Evolutionary conservation across 2,329 filamentous ascomycete genomes (phyloP).

Genomic region (Colletotrichum australisinense): DNA sequence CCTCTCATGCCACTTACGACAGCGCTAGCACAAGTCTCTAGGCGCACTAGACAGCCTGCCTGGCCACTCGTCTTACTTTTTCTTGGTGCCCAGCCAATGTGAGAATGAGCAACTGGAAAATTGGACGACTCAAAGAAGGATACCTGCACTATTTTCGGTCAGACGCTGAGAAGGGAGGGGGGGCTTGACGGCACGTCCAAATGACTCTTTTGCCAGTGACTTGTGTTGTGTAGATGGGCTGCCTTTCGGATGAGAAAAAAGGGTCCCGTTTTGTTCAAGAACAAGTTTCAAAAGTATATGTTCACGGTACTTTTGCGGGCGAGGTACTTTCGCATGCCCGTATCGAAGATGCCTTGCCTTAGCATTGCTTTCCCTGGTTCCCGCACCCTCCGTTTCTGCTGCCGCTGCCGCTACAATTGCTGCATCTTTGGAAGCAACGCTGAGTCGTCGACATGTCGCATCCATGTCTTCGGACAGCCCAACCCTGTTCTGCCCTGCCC

Average conservation of each 20-base stretch:
- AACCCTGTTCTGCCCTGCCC: constrained; percentile 15
- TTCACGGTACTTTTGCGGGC: not conserved
- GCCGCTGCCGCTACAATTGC: not conserved
- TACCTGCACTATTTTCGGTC: not conserved
- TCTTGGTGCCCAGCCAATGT: constrained; percentile 13
- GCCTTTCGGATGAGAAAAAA: not conserved
- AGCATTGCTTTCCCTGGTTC: not conserved
- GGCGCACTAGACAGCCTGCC: constrained; percentile 10
- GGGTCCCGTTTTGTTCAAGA: not conserved
- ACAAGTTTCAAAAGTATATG: not conserved
- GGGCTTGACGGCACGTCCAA: not conserved
- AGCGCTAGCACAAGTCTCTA: not conserved
- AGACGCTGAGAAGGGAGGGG: not conserved
- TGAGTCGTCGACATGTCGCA: constrained; percentile 19
- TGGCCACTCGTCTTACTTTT: constrained; percentile 1
- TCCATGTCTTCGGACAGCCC: constrained; percentile 21
- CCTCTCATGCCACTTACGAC: constrained; percentile 3
- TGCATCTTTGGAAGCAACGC: constrained; percentile 5
- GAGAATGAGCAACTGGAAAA: not conserved
- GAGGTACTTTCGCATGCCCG: not conserved
- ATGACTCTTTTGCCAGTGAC: not conserved
- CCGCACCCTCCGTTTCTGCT: constrained; percentile 13
- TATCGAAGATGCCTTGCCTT: not conserved
- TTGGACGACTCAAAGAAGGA: not conserved
- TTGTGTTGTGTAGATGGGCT: not conserved